Evolutionary conservation across 768 basidiomycete species (phyloP).

Genomic region (Chalciporus sphaerocephalus): DNA sequence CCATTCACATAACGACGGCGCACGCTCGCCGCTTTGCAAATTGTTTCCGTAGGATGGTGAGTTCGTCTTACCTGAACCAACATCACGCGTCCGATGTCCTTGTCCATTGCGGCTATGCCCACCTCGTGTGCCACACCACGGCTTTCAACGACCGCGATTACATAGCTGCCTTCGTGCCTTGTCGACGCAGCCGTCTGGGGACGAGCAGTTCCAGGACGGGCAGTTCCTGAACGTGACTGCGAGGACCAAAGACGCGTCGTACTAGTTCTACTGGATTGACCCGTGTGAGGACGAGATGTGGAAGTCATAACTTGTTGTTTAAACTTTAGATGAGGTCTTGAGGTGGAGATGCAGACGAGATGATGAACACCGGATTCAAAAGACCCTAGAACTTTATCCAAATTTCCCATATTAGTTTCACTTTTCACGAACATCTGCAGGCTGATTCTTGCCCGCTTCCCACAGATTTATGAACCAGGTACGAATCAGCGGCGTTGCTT

Average conservation of each 20-base stretch:
- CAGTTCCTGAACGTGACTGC: constrained; percentile 50
- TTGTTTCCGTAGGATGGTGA: constrained; percentile 1
- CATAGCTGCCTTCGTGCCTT: constrained; percentile 54
- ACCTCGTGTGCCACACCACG: constrained; percentile 78
- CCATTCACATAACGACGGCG: background rate
- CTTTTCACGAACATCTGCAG: no score
- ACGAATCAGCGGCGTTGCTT: no score
- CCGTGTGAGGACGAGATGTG: constrained; percentile 12
- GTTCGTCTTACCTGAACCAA: constrained; percentile 63
- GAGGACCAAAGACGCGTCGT: constrained; percentile 47
- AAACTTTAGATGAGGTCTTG: background rate
- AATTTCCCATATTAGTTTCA: no score
- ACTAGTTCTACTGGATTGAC: constrained; percentile 13
- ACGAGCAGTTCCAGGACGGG: constrained; percentile 39
- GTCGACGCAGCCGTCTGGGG: constrained; percentile 64
- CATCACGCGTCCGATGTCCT: constrained; percentile 68
- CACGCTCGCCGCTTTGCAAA: background rate
- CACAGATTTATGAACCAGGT: no score
- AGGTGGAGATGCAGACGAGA: background rate
- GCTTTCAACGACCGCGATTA: constrained; percentile 72
- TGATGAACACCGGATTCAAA: no score
- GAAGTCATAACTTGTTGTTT: constrained; percentile 10
- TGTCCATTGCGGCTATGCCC: constrained; percentile 83
- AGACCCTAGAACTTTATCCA: no score
- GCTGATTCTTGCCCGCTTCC: no score